Evolutionary conservation across 2,329 filamentous ascomycete genomes (phyloP).

Genomic region (Talaromyces sp.): DNA sequence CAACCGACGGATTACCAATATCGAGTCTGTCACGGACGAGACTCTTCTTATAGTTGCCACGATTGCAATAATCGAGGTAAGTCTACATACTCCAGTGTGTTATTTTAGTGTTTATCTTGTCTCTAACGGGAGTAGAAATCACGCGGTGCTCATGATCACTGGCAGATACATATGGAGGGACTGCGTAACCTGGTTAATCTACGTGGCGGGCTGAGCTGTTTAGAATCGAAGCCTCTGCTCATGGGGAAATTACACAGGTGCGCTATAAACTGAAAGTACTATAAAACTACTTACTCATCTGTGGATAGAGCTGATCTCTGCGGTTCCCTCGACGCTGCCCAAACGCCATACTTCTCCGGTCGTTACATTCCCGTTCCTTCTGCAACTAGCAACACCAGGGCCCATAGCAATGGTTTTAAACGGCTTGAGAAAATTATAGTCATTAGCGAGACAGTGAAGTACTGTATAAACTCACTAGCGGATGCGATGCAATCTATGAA

Average conservation of each 20-base stretch:
- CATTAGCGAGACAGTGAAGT: neutral
- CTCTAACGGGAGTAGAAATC: neutral
- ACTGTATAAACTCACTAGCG: neutral
- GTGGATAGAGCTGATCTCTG: neutral
- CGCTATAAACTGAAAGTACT: neutral
- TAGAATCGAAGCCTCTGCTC: slow-evolving; percentile 8
- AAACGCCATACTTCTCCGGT: slow-evolving; percentile 2
- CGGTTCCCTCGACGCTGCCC: slow-evolving; percentile 1
- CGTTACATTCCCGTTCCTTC: neutral
- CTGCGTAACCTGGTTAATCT: slow-evolving; percentile 6
- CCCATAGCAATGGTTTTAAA: neutral
- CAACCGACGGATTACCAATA: neutral
- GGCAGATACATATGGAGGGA: slow-evolving; percentile 8
- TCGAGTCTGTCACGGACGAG: neutral
- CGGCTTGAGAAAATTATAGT: neutral
- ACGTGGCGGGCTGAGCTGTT: slow-evolving; percentile 1
- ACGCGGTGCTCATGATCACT: neutral
- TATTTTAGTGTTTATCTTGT: neutral
- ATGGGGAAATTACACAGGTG: slow-evolving; percentile 7
- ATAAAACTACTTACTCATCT: neutral
- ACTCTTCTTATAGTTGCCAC: slow-evolving; percentile 6
- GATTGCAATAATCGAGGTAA: slow-evolving; percentile 6
- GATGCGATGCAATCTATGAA: neutral
- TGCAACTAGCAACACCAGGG: neutral
- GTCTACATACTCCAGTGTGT: neutral